Evolutionary conservation across 2,329 filamentous ascomycete genomes (phyloP).

Genomic region (Helminthosporium solani): DNA sequence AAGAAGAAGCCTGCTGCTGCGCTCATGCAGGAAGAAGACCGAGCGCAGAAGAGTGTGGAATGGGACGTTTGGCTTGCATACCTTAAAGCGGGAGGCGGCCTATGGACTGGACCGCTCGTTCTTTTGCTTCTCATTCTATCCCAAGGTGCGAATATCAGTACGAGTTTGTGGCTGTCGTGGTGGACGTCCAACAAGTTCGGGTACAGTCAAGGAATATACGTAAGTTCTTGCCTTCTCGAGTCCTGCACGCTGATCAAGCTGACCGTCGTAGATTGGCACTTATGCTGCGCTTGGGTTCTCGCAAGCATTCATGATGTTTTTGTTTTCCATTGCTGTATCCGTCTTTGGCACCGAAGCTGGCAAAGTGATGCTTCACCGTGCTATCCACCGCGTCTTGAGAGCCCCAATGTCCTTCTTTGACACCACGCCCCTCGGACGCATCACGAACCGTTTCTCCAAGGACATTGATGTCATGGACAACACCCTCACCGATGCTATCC

Average conservation of each 20-base stretch:
- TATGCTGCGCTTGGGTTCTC: constrained; percentile 70
- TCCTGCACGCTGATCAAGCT: constrained; percentile 13
- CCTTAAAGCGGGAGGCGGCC: constrained; percentile 70
- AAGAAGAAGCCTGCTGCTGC: constrained; percentile 45
- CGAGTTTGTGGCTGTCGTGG: constrained; percentile 88
- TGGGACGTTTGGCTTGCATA: constrained; percentile 81
- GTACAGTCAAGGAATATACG: constrained; percentile 68
- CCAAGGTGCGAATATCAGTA: constrained; percentile 82
- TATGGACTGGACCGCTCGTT: constrained; percentile 66
- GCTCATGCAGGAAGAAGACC: constrained; percentile 74
- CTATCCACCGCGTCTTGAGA: constrained; percentile 71
- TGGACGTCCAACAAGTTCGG: constrained; percentile 83
- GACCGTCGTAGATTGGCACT: constrained; percentile 56
- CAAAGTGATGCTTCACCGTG: constrained; percentile 76
- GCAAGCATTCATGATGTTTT: constrained; percentile 75
- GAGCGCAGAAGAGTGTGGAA: constrained; percentile 72
- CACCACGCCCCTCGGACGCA: constrained; percentile 89
- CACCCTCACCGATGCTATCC: constrained; percentile 80
- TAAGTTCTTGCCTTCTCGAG: constrained; percentile 48
- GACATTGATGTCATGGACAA: constrained; percentile 98
- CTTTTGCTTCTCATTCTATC: constrained; percentile 67
- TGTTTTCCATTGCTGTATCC: constrained; percentile 76
- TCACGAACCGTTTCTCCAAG: constrained; percentile 93
- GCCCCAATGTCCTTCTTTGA: constrained; percentile 90
- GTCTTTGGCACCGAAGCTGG: constrained; percentile 79